Base-by-base conservation (phyloP, 208 protist genomes). In the Angomonas ambiguus region DNA sequence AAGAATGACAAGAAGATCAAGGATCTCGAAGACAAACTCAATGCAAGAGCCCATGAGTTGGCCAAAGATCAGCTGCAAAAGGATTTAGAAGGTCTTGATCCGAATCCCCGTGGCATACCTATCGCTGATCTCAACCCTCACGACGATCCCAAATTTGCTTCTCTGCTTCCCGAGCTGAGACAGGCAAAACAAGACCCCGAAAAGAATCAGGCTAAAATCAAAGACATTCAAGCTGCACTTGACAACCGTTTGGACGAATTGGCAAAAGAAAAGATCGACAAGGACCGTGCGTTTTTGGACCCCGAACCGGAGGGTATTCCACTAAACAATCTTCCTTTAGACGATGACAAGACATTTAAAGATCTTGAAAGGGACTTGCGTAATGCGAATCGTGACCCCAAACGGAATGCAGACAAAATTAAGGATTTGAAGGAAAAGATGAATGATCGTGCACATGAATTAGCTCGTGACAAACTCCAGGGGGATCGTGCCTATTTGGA, bases 401-500 rank as follows among this genome's bases (percentile, higher is more conserved):
- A 51, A 67, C 74, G 79, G 42, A 82, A 83, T 63, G 64, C 67
- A 2, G 79, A 79, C 34, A 76, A 74, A 55, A 80, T 93, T 28
- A 51, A 62, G 5, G 71, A 73, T n/a, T 63, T 93, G 57, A 38
- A 88, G 53, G 71, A 70, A 1, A 41, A 64, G 59, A 81, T 93
- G 83, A 84, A 83, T 67, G 71, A 83, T 32, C 82, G 81, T 49
- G 82, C 71, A 2, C 66, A 85, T 51, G 81, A 88, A 72, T 56
- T 93, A 28, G 87, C 83, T n/a, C 68, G 62, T 4, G 82, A 82
- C 27, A 60, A 73, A 38, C 67, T 93, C 34, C 70, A 79, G 68
- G 77, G 82, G 25, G 84, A 86, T 59, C 83, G 83, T 66, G 76
- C 66, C 58, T 91, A 86, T 69, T 74, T 94, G 33, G 82, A 91